phyloP scores from a whole-genome alignment of 306 rosid genomes.

The Ochetophila trinervis region DNA sequence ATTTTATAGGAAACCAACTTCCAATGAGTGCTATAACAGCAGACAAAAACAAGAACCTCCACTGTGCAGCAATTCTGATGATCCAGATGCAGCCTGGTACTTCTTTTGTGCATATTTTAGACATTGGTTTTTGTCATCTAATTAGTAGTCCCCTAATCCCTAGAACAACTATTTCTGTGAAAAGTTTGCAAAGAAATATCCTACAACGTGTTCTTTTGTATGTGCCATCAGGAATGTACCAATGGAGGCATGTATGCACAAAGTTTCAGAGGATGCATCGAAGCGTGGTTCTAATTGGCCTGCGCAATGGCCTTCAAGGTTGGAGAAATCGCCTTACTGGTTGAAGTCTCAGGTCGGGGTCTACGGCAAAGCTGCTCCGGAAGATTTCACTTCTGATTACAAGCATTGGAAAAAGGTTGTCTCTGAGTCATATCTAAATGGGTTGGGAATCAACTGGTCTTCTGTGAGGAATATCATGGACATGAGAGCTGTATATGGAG shows the following conservation, averaged over 20 bases:
- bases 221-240: constrained; percentile 61
- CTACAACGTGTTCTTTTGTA: constrained; percentile 7
- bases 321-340: constrained; percentile 83
- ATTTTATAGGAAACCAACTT: constrained; percentile 70
- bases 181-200: not conserved
- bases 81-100: constrained; percentile 77
- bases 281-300: constrained; percentile 78
- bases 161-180: not conserved
- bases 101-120: not conserved
- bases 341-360: constrained; percentile 56
- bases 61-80: constrained; percentile 66
- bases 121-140: not conserved
- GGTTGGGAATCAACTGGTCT: constrained; percentile 72
- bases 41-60: constrained; percentile 58
- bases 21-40: constrained; percentile 65
- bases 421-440: constrained; percentile 60
- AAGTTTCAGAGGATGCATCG: constrained; percentile 46
- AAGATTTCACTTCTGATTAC: constrained; percentile 61
- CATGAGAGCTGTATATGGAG: constrained; percentile 87
- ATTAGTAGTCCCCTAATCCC: not conserved
- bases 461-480: constrained; percentile 81
- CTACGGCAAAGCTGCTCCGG: constrained; percentile 50
- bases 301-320: constrained; percentile 65
- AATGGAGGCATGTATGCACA: constrained; percentile 69
- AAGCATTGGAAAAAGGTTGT: constrained; percentile 70